phyloP scores from a whole-genome alignment of 2,329 filamentous ascomycete species.

The Fusarium circinatum region DNA sequence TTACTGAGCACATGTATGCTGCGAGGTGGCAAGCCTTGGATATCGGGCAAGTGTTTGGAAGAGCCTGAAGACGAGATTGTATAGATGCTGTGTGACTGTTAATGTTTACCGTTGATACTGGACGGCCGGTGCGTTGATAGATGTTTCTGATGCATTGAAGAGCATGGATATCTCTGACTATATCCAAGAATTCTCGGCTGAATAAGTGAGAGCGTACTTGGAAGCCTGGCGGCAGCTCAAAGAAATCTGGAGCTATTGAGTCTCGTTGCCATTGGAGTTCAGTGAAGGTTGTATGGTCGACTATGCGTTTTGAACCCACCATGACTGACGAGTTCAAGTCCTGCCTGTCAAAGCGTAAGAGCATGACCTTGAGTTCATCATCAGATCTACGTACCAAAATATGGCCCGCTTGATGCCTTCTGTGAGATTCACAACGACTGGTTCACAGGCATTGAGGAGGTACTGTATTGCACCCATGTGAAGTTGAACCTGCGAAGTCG shows the following conservation, averaged over 20 bases:
- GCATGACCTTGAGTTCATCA: fast-evolving
- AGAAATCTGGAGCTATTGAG: slow-evolving; percentile 43
- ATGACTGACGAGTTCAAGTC: slow-evolving; percentile 55
- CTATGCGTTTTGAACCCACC: slow-evolving; percentile 51
- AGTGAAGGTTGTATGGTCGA: slow-evolving; percentile 54
- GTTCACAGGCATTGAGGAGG: slow-evolving; percentile 49
- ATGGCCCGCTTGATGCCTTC: slow-evolving; percentile 57
- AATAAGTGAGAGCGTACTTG: slow-evolving; percentile 40
- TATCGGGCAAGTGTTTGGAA: slow-evolving; percentile 39
- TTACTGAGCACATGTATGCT: slow-evolving; percentile 54
- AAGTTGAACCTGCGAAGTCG: slow-evolving; percentile 51
- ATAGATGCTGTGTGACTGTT: slow-evolving; percentile 56
- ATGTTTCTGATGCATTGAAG: slow-evolving; percentile 52
- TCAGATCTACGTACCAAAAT: slow-evolving; percentile 40
- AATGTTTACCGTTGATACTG: slow-evolving; percentile 46
- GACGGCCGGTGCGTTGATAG: slow-evolving; percentile 24
- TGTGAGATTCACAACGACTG: slow-evolving; percentile 45
- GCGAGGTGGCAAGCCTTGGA: slow-evolving; percentile 51
- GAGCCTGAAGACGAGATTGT: slow-evolving; percentile 50
- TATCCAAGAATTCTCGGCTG: slow-evolving; percentile 46
- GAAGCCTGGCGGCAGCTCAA: slow-evolving; percentile 50
- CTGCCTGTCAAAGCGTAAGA: slow-evolving; percentile 47
- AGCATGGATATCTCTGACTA: slow-evolving; percentile 53
- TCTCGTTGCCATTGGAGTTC: slow-evolving; percentile 55
- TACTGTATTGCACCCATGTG: slow-evolving; percentile 53